Evolutionary conservation across 306 rosid genomes (phyloP).

Genomic region (Lathyrus tuberosus): DNA sequence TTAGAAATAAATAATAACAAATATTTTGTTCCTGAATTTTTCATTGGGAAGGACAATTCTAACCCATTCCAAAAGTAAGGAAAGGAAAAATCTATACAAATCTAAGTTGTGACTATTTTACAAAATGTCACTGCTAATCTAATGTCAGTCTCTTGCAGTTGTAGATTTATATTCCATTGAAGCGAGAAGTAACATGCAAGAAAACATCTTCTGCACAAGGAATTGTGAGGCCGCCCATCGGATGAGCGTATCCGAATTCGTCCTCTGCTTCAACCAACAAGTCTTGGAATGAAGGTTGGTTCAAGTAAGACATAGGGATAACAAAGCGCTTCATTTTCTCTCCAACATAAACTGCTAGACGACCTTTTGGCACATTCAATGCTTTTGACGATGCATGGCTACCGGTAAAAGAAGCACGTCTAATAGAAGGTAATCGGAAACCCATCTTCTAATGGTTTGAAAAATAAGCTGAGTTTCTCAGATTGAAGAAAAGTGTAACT

Average conservation of each 20-base stretch:
- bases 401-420: no score
- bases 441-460: constrained; percentile 32
- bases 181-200: constrained; percentile 37
- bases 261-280: constrained; percentile 42
- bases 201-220: constrained; percentile 45
- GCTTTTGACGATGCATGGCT: no score
- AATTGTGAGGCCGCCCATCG: constrained; percentile 50
- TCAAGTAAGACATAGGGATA: constrained; percentile 49
- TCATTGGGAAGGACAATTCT: no score
- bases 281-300: constrained; percentile 45
- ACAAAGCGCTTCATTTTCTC: constrained; percentile 41
- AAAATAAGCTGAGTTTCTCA: constrained; percentile 9
- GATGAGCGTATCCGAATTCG: constrained; percentile 48
- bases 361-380: no score
- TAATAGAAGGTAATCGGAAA: neutral
- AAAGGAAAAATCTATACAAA: neutral
- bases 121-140: constrained; percentile 20
- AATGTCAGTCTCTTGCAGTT: neutral
- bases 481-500: neutral
- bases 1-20: no score
- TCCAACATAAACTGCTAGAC: constrained; percentile 47
- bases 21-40: no score
- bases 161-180: constrained; percentile 20
- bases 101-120: no score
- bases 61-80: no score